Base-by-base conservation (phyloP, 2,329 filamentous ascomycete genomes). In the Amauroascus niger region DNA sequence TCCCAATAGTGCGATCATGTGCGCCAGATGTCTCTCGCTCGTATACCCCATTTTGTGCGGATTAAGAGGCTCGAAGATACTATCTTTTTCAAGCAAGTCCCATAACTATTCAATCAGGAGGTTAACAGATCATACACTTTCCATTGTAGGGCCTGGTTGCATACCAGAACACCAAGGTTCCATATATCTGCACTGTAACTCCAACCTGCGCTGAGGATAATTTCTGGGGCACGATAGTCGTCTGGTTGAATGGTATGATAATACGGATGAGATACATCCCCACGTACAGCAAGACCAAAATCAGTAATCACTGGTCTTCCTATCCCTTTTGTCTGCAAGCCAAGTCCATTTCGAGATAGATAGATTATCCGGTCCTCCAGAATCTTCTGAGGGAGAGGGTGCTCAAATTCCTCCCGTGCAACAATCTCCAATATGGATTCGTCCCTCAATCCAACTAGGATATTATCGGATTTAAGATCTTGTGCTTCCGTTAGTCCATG, bases 391-490 rank as follows among this genome's bases (percentile, higher is more conserved):
- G 66, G 64, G 1, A 66, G 56, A 3, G 64, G 65, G 53, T 63
- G 57, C 32, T 64, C 55, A 37, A 59, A 59, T 51, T 69, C 64
- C 49, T 64, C 60, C 49, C 56, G 53, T 20, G 63, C 63, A 56
- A 60, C 55, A 11, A 56, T 48, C 13, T 61, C 60, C 24, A 64
- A 48, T 14, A 63, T 45, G 4, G 60, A 63, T 22, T 43, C 56
- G 52, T 67, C 62, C 26, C 64, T 64, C 0, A 70, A 20, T 43
- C 59, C 60, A 41, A 70, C 56, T 55, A 74, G 64, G 24, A 74
- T 70, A 52, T 74, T 74, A 52, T 71, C 68, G 0, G 71, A 66
- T 46, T 74, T 74, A 30, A 74, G 61, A 58, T 74, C 69, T n/a
- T 65, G 37, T 47, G n/a, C 26, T 5, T 30, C 26, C 4, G 5